Evolutionary conservation across 768 basidiomycete genomes (phyloP).

Genomic region (Roridomyces roridus): DNA sequence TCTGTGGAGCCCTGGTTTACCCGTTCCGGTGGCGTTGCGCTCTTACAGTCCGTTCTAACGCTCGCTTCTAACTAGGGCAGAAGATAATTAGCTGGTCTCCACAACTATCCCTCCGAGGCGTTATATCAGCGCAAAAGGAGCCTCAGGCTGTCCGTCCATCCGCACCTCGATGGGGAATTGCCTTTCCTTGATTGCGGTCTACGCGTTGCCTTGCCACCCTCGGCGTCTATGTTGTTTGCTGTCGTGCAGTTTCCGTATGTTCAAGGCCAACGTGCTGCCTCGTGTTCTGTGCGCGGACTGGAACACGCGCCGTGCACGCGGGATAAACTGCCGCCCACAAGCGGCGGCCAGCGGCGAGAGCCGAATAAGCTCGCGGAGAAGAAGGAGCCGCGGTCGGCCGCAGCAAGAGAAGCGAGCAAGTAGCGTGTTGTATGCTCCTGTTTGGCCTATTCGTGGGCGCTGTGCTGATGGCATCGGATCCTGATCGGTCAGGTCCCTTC

Average conservation of each 20-base stretch:
- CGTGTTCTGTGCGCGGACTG: conserved; percentile 16
- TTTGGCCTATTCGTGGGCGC: not conserved
- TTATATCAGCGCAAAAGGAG: conserved; percentile 23
- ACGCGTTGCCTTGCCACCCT: not conserved
- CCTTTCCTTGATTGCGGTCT: conserved; percentile 1
- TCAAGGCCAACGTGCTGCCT: conserved; percentile 10
- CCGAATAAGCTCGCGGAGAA: conserved; percentile 12
- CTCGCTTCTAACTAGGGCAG: not conserved
- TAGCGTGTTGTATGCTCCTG: conserved; percentile 9
- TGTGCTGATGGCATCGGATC: not conserved
- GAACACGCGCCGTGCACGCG: conserved; percentile 14
- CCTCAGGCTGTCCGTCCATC: not conserved
- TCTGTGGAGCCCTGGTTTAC: conserved; percentile 1
- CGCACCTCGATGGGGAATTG: conserved; percentile 11
- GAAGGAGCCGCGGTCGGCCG: conserved; percentile 14
- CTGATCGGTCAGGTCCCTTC: conserved; percentile 5
- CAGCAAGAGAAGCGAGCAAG: conserved; percentile 3
- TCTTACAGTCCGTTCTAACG: not conserved
- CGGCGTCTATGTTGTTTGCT: conserved; percentile 5
- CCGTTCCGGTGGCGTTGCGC: conserved; percentile 12
- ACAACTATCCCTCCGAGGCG: conserved; percentile 7
- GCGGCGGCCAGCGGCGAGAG: conserved; percentile 13
- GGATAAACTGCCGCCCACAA: not conserved
- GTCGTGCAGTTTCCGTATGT: conserved; percentile 4
- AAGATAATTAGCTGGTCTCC: too few species aligned